Percentiles rank a stretch among this genome's conserved stretches.
phyloP scores from a whole-genome alignment of 176 grass and related monocot genomes.

The Saccharum spontaneum region DNA sequence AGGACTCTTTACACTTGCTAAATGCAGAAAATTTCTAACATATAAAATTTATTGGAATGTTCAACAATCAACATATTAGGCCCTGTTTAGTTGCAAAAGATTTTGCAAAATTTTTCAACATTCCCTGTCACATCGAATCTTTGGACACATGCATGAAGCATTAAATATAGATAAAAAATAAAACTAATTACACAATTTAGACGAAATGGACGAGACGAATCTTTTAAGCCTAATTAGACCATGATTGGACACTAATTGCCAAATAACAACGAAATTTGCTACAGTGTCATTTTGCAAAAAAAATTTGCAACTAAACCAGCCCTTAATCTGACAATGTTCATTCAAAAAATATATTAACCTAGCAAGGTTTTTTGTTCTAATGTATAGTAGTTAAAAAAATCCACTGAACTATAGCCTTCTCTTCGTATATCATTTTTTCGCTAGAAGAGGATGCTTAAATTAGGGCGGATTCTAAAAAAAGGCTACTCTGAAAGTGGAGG shows the following conservation, averaged over 20 bases:
- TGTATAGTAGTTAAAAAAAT: slow-evolving; percentile 18
- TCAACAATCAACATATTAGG: neutral
- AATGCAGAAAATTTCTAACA: neutral
- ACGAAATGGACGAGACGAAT: too few relatives aligned
- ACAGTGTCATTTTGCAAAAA: too few relatives aligned
- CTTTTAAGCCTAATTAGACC: too few relatives aligned
- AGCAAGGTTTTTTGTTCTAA: slow-evolving; percentile 15
- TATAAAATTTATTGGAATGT: slow-evolving; percentile 3
- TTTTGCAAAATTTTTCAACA: too few relatives aligned
- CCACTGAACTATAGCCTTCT: neutral
- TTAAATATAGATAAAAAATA: too few relatives aligned
- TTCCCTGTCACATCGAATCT: too few relatives aligned
- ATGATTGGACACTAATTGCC: too few relatives aligned
- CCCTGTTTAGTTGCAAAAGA: too few relatives aligned
- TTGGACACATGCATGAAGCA: too few relatives aligned
- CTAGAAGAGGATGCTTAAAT: slow-evolving; percentile 14
- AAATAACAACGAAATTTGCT: too few relatives aligned
- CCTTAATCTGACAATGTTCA: neutral
- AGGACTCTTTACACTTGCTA: neutral
- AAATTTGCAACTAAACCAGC: too few relatives aligned
- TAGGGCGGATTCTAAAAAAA: neutral
- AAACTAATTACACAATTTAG: too few relatives aligned
- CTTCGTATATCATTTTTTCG: neutral
- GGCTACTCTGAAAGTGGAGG: neutral
- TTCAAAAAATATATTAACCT: neutral